phyloP scores from a whole-genome alignment of 1,139 yeast genomes.

The Taiozyma sp. region DNA sequence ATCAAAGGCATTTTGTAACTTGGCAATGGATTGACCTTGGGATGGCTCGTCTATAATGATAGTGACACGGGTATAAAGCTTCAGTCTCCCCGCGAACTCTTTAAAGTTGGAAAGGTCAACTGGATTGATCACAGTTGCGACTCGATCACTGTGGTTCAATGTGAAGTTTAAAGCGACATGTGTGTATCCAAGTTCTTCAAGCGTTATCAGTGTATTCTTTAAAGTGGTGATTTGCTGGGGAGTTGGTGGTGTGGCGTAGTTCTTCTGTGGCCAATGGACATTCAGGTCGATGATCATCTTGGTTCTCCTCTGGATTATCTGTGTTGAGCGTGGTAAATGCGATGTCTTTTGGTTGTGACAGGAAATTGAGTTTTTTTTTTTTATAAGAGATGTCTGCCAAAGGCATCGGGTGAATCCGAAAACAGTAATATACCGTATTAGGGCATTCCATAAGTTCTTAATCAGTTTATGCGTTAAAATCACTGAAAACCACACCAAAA shows the following conservation, averaged over 20 bases:
- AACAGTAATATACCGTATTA: background rate
- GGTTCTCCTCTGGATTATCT: background rate
- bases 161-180: constrained; percentile 71
- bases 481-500: too few relatives aligned
- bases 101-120: constrained; percentile 27
- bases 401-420: background rate
- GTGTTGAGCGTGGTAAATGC: background rate
- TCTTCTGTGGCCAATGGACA: constrained; percentile 71
- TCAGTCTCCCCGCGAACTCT: constrained; percentile 38
- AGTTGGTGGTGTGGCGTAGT: constrained; percentile 39
- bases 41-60: constrained; percentile 73
- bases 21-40: constrained; percentile 66
- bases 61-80: constrained; percentile 70
- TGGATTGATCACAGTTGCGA: constrained; percentile 46
- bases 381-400: background rate
- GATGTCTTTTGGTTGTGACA: background rate
- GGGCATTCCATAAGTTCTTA: too few relatives aligned
- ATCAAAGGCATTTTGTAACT: constrained; percentile 64
- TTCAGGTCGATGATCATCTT: constrained; percentile 67
- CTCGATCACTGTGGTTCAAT: constrained; percentile 49
- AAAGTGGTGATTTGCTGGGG: constrained; percentile 38
- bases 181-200: constrained; percentile 62
- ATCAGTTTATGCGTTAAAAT: too few relatives aligned
- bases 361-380: background rate
- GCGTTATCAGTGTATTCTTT: constrained; percentile 48